phyloP scores from a whole-genome alignment of 75 land plant genomes.

The Ceratopteris richardii region DNA sequence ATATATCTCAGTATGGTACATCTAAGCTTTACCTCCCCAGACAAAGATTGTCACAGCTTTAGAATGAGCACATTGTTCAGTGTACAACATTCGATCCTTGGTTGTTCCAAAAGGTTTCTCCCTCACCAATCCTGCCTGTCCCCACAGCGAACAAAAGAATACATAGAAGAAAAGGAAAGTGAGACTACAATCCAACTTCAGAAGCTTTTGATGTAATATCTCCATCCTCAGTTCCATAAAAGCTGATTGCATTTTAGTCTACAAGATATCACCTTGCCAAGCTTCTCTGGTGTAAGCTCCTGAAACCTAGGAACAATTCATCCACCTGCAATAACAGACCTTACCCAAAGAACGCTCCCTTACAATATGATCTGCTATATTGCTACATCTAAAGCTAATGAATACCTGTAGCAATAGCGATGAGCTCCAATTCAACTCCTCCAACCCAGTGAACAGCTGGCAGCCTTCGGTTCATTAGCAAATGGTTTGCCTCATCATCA shows the following conservation, averaged over 20 bases:
- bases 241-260: too few relatives aligned
- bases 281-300: constrained; percentile 90
- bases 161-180: background rate
- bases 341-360: too few relatives aligned
- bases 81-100: constrained; percentile 93
- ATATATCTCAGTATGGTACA: too few relatives aligned
- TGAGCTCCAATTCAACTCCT: constrained; percentile 93
- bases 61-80: constrained; percentile 97
- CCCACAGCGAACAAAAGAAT: background rate
- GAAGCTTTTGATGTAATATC: background rate
- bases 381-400: background rate
- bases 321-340: constrained; percentile 62
- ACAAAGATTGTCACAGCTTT: constrained; percentile 93
- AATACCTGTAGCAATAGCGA: constrained; percentile 96
- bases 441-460: constrained; percentile 99
- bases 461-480: constrained; percentile 82
- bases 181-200: background rate
- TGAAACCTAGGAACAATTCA: constrained; percentile 97
- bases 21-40: constrained; percentile 96
- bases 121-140: constrained; percentile 94
- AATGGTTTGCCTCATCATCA: constrained; percentile 96
- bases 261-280: constrained; percentile 92
- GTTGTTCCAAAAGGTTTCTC: constrained; percentile 97
- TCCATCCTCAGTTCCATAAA: too few relatives aligned
- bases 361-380: too few relatives aligned